phyloP scores from a whole-genome alignment of 306 rosid species.

The Quercus glauca region DNA sequence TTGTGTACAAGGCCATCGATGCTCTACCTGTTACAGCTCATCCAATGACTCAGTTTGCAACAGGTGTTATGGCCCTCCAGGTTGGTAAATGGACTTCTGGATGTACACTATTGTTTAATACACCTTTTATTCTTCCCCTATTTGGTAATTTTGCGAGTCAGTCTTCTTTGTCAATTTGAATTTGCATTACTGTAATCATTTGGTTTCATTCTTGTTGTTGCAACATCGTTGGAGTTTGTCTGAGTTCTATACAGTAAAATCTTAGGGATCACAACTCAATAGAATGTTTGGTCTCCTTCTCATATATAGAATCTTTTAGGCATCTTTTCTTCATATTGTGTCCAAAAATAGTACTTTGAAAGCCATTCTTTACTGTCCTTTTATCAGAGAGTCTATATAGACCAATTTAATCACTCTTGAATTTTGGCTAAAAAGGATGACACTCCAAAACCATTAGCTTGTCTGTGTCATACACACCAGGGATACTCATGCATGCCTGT shows the following conservation, averaged over 20 bases:
- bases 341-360: neutral
- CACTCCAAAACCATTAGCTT: too few species aligned
- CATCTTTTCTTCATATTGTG: neutral
- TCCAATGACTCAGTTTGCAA: conserved; percentile 93
- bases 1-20: conserved; percentile 86
- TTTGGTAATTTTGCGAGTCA: conserved; percentile 11
- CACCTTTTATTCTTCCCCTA: neutral
- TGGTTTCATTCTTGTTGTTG: neutral
- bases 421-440: neutral
- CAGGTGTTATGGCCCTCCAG: conserved; percentile 99
- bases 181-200: neutral
- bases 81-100: conserved; percentile 43
- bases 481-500: too few species aligned
- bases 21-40: conserved; percentile 85
- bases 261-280: neutral
- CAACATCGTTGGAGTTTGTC: neutral
- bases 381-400: neutral
- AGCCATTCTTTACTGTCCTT: neutral
- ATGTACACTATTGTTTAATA: neutral
- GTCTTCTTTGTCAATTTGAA: neutral
- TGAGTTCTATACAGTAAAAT: neutral
- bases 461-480: too few species aligned
- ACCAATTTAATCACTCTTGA: neutral
- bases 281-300: neutral
- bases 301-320: too few species aligned